Evolutionary conservation across 805 yeast genomes (phyloP).

Genomic region (Saccharomycopsis schoenii): DNA sequence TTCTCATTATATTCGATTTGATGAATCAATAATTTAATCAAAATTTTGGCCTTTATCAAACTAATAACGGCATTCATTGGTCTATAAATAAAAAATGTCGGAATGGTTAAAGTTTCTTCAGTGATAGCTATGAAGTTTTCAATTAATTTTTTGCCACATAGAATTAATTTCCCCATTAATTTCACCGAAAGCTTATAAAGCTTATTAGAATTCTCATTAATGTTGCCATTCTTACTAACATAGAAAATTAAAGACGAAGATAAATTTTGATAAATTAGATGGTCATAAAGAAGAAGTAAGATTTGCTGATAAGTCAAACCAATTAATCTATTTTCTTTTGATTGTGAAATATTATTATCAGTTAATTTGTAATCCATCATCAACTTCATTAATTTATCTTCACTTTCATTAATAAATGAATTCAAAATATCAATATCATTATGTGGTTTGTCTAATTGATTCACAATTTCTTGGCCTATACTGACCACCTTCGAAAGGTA

Average conservation of each 20-base stretch:
- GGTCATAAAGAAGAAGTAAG: conserved; percentile 42
- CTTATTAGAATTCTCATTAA: conserved; percentile 1
- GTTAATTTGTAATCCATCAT: conserved; percentile 31
- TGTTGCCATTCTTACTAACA: conserved; percentile 7
- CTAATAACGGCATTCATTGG: conserved; percentile 45
- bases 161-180: conserved; percentile 31
- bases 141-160: conserved; percentile 37
- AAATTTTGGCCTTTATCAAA: conserved; percentile 35
- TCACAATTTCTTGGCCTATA: conserved; percentile 37
- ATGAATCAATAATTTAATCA: conserved; percentile 30
- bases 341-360: conserved; percentile 23
- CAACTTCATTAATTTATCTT: conserved; percentile 31
- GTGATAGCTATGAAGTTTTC: conserved; percentile 35
- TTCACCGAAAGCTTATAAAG: conserved; percentile 9
- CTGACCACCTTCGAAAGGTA: conserved; percentile 36
- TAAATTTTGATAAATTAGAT: conserved; percentile 35
- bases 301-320: conserved; percentile 41
- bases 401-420: conserved; percentile 24
- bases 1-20: conserved; percentile 4
- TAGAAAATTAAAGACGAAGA: conserved; percentile 18
- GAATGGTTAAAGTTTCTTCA: conserved; percentile 32
- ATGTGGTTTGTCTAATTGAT: background rate
- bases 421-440: conserved; percentile 5
- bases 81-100: conserved; percentile 43
- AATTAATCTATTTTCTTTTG: conserved; percentile 32